A percentile compares a stretch with the other conserved stretches of the same genome.
phyloP scores from a whole-genome alignment of 179 eudicot species.

The Patellifolia procumbens region DNA sequence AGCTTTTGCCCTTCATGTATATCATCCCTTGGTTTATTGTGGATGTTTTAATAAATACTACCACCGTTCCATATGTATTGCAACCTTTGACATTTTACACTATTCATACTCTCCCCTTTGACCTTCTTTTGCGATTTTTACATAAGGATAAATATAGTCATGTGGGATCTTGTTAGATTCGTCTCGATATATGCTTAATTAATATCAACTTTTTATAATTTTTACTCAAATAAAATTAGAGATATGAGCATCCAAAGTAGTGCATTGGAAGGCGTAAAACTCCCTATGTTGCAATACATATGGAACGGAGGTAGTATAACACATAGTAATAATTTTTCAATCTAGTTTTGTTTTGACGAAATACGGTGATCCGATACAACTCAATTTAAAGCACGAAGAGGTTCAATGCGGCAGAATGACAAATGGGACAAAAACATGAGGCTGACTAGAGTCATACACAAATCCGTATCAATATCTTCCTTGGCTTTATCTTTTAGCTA shows the following conservation, averaged over 20 bases:
- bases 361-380: background rate
- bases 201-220: too few relatives aligned
- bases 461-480: constrained; percentile 20
- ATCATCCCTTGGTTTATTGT: background rate
- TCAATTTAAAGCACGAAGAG: background rate
- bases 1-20: background rate
- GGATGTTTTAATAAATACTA: background rate
- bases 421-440: constrained; percentile 16
- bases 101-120: too few relatives aligned
- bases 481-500: constrained; percentile 8
- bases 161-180: too few relatives aligned
- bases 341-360: background rate
- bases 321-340: background rate
- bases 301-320: too few relatives aligned
- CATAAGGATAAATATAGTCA: too few relatives aligned
- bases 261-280: too few relatives aligned
- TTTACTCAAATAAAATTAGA: too few relatives aligned
- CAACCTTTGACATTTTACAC: too few relatives aligned
- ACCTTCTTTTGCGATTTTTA: too few relatives aligned
- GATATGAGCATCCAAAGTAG: too few relatives aligned
- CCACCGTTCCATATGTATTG: background rate
- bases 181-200: too few relatives aligned
- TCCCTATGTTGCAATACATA: too few relatives aligned
- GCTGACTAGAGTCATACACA: constrained; percentile 17
- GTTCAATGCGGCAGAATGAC: constrained; percentile 14